Evolutionary conservation across 192 early-diverging fungal genomes (phyloP).

Genomic region (Linnemannia elongata): DNA sequence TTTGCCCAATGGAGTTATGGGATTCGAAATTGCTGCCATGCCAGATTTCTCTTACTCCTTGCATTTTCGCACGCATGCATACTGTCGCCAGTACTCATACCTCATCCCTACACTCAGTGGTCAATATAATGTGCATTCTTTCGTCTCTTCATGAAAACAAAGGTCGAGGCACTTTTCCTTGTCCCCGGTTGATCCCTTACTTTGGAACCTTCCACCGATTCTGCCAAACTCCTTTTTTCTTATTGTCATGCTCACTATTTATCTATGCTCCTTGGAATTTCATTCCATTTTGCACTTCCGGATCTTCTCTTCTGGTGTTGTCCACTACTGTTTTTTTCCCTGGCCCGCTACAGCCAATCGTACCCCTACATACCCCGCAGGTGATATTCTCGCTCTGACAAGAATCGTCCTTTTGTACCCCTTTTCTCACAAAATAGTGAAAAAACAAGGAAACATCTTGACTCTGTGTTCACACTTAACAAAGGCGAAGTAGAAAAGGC

Average conservation of each 20-base stretch:
- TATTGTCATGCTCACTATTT: not conserved
- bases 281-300: not conserved
- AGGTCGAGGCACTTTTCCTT: not conserved
- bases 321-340: not conserved
- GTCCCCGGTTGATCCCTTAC: not conserved
- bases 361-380: not conserved
- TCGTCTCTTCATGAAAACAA: not conserved
- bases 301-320: not conserved
- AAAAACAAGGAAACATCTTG: constrained; percentile 35
- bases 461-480: constrained; percentile 45
- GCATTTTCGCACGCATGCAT: not conserved
- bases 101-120: no score
- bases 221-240: not conserved
- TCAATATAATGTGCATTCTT: not conserved
- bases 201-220: constrained; percentile 1
- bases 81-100: not conserved
- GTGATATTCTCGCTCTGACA: not conserved
- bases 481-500: constrained; percentile 27
- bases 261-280: not conserved
- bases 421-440: constrained; percentile 15
- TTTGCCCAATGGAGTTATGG: not conserved
- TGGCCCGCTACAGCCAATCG: not conserved
- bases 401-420: no score
- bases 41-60: not conserved
- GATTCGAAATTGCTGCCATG: not conserved